These are phyloP conservation scores for Solanum ossicruentum DNA, from an alignment of 257 asterid genomes.

Conservation along the genomic window DNA sequence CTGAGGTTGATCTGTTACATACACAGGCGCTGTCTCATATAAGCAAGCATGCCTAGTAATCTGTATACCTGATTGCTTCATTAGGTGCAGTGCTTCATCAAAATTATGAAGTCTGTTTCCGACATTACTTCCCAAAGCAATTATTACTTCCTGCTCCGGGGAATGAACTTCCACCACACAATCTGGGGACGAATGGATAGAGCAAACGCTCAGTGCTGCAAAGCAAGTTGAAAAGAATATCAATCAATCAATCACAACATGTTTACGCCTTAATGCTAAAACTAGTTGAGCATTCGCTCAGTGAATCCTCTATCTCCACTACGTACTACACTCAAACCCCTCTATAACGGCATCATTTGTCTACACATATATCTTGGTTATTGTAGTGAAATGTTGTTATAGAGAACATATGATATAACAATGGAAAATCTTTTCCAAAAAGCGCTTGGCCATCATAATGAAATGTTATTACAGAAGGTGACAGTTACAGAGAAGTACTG, in stretches of 20 bases:
- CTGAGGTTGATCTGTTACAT: constrained; percentile 84
- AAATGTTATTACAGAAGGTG: background rate
- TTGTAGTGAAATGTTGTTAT: background rate
- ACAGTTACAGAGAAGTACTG: background rate
- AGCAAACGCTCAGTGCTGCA: constrained; percentile 22
- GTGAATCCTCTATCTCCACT: background rate
- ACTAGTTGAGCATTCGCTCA: background rate
- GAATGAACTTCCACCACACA: constrained; percentile 50
- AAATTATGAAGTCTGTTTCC: constrained; percentile 68
- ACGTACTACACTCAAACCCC: background rate
- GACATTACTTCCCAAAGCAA: constrained; percentile 92
- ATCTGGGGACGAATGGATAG: constrained; percentile 31
- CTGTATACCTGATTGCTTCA: constrained; percentile 67
- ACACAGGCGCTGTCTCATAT: constrained; percentile 84
- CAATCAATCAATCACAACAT: background rate
- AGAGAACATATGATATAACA: background rate
- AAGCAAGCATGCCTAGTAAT: constrained; percentile 68
- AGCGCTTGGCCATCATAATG: background rate
- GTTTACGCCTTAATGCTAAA: background rate
- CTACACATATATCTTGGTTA: background rate
- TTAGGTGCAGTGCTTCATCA: constrained; percentile 62
- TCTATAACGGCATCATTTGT: background rate
- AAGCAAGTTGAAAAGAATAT: background rate
- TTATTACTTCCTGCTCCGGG: constrained; percentile 66
- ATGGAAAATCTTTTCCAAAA: background rate